Evolutionary conservation across 768 basidiomycete genomes (phyloP).

Genomic region (Boletus rex-veris): DNA sequence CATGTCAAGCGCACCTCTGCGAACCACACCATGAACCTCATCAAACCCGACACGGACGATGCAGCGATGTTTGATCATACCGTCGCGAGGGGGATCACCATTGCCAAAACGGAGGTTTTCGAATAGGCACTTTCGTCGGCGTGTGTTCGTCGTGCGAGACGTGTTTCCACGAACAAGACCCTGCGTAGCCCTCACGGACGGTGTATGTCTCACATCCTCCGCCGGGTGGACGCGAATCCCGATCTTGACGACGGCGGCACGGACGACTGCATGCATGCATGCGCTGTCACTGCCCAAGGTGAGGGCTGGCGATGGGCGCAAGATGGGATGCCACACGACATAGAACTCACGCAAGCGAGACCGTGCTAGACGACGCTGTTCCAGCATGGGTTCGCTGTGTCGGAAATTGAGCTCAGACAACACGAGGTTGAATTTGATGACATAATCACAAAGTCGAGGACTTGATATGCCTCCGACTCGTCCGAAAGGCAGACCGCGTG

Average conservation of each 20-base stretch:
- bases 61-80: constrained; percentile 83
- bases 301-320: constrained; percentile 50
- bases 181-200: constrained; percentile 98
- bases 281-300: constrained; percentile 98
- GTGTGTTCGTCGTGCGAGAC: constrained; percentile 38
- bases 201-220: constrained; percentile 94
- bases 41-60: constrained; percentile 98
- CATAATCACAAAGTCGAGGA: constrained; percentile 4
- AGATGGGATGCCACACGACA: too few species aligned
- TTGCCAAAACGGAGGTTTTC: constrained; percentile 82
- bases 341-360: too few species aligned
- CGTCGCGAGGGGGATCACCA: constrained; percentile 71
- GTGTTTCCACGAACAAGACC: constrained; percentile 61
- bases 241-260: constrained; percentile 57
- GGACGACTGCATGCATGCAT: constrained; percentile 85
- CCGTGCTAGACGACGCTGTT: too few species aligned
- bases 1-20: constrained; percentile 57
- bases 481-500: too few species aligned
- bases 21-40: constrained; percentile 92
- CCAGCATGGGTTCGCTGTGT: too few species aligned
- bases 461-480: too few species aligned
- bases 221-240: constrained; percentile 33
- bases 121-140: constrained; percentile 37
- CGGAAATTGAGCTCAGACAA: background rate
- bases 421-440: constrained; percentile 1